Conservation (phyloP, 257 asterid species). For the Gentiana dahurica region DNA sequence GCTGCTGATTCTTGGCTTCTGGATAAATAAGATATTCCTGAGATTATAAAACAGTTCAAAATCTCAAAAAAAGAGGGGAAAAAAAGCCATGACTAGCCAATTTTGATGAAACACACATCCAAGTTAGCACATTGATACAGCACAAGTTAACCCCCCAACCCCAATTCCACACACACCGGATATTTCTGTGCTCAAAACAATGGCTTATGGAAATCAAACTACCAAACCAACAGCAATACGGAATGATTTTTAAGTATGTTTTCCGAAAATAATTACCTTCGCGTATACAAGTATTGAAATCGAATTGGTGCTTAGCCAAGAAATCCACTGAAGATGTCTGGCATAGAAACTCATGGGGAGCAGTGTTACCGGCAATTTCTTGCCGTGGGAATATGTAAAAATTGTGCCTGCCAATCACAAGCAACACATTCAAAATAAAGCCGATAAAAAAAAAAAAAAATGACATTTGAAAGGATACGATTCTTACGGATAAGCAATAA, state of each 20-base stretch:
- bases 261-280: conserved; percentile 43
- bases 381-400: conserved; percentile 72
- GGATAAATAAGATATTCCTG: conserved; percentile 99
- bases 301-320: conserved; percentile 80
- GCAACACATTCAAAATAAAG: conserved; percentile 10
- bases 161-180: too few relatives aligned
- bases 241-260: too few relatives aligned
- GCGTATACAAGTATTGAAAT: conserved; percentile 69
- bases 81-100: conserved; percentile 2
- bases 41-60: conserved; percentile 46
- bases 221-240: too few relatives aligned
- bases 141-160: too few relatives aligned
- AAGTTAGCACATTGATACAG: too few relatives aligned
- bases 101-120: not conserved
- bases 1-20: conserved; percentile 91
- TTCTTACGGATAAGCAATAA: conserved; percentile 84
- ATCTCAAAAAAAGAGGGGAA: conserved; percentile 34
- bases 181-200: too few relatives aligned
- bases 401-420: conserved; percentile 51
- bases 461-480: not conserved
- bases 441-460: not conserved
- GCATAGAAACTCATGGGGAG: conserved; percentile 60
- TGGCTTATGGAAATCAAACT: too few relatives aligned
- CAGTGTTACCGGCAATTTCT: conserved; percentile 45
- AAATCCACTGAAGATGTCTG: conserved; percentile 87